A percentile compares a stretch with the other conserved stretches of the same genome.
phyloP scores from a whole-genome alignment of 2,329 filamentous ascomycete genomes.

The Bimuria novae-zelandiae region DNA sequence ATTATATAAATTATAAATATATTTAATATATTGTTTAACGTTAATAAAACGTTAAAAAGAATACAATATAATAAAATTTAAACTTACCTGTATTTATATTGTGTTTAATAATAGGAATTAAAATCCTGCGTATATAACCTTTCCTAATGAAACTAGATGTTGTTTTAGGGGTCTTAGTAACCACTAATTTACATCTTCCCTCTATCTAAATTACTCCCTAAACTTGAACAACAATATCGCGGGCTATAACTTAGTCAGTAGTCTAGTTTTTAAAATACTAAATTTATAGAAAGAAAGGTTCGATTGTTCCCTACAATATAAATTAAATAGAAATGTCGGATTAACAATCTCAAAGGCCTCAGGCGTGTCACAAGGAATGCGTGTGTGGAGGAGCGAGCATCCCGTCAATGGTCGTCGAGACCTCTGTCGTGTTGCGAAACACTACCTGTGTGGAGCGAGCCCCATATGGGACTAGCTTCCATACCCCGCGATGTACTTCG shows the following conservation, averaged over 20 bases:
- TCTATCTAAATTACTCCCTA: not conserved
- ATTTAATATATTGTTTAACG: not conserved
- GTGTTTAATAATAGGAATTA: not conserved
- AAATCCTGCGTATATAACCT: not conserved
- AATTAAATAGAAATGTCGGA: too few relatives aligned
- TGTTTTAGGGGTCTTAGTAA: not conserved
- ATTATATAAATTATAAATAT: not conserved
- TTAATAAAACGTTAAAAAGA: not conserved
- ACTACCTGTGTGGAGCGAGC: too few relatives aligned
- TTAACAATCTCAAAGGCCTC: too few relatives aligned
- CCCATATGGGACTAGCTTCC: too few relatives aligned
- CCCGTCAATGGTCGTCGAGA: too few relatives aligned
- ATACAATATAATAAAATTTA: not conserved
- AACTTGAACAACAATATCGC: not conserved
- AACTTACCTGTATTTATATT: not conserved
- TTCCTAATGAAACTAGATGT: not conserved
- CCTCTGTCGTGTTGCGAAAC: too few relatives aligned
- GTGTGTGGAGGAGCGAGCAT: too few relatives aligned
- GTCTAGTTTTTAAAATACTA: not conserved
- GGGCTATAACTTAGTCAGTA: not conserved
- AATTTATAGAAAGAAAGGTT: not conserved
- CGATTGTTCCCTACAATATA: not conserved
- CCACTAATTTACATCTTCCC: not conserved
- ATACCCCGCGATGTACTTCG: too few relatives aligned
- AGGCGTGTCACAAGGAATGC: too few relatives aligned